phyloP scores from a whole-genome alignment of 352 stramenopile genomes.

The Globisporangium barbulae region DNA sequence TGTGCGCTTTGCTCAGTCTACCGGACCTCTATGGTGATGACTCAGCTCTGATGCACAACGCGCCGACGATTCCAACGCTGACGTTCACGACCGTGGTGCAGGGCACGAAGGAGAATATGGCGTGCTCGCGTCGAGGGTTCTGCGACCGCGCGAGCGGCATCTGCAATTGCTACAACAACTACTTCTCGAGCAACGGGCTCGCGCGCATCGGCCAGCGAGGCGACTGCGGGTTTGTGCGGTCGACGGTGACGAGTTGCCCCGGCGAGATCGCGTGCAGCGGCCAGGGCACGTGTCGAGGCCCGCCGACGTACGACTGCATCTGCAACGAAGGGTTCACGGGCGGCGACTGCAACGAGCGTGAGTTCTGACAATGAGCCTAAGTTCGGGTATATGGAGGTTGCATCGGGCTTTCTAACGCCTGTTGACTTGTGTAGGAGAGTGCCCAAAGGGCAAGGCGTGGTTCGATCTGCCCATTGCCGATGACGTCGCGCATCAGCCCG shows the following conservation, averaged over 20 bases:
- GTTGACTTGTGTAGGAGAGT: slow-evolving; percentile 20
- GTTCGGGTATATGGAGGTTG: neutral
- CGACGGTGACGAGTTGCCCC: slow-evolving; percentile 59
- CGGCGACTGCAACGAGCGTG: slow-evolving; percentile 66
- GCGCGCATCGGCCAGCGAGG: slow-evolving; percentile 81
- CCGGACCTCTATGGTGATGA: slow-evolving; percentile 59
- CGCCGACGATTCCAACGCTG: slow-evolving; percentile 40
- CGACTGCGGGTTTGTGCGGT: slow-evolving; percentile 87
- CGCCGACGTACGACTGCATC: slow-evolving; percentile 74
- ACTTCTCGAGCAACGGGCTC: slow-evolving; percentile 79
- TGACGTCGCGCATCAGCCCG: slow-evolving; percentile 51
- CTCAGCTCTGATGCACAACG: slow-evolving; percentile 44
- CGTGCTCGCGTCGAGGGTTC: slow-evolving; percentile 82
- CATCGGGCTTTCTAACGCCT: neutral
- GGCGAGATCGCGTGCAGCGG: slow-evolving; percentile 74
- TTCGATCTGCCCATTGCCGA: slow-evolving; percentile 50
- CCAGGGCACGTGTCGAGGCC: slow-evolving; percentile 63
- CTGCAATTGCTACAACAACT: slow-evolving; percentile 85
- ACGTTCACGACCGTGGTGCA: slow-evolving; percentile 53
- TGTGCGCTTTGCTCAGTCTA: slow-evolving; percentile 24
- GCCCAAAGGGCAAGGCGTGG: slow-evolving; percentile 66
- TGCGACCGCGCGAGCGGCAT: slow-evolving; percentile 75
- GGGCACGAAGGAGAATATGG: slow-evolving; percentile 87
- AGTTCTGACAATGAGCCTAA: neutral
- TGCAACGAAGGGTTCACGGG: slow-evolving; percentile 76